phyloP scores from a whole-genome alignment of 257 asterid genomes.

The Verbascum thapsus region DNA sequence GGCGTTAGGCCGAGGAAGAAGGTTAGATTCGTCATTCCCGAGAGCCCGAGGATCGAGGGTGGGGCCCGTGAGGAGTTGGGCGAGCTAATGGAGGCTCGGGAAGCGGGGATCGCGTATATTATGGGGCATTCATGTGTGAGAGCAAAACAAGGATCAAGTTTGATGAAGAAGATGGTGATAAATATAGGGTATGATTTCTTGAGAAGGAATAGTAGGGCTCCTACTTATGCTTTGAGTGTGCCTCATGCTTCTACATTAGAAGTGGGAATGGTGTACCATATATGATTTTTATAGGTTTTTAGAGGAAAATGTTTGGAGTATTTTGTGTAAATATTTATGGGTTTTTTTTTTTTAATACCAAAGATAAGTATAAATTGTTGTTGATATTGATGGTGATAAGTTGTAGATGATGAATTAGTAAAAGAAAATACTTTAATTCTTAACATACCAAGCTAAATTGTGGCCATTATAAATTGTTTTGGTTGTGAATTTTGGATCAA shows the following conservation, averaged over 20 bases:
- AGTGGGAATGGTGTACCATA: conserved; percentile 90
- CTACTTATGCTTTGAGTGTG: conserved; percentile 58
- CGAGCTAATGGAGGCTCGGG: conserved; percentile 86
- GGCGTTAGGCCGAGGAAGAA: conserved; percentile 45
- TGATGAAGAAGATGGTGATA: conserved; percentile 66
- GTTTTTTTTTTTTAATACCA: too few species aligned
- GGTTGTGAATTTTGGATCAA: too few species aligned
- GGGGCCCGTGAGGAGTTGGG: conserved; percentile 57
- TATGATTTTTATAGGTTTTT: conserved; percentile 42
- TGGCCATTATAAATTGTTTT: too few species aligned
- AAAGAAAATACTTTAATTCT: too few species aligned
- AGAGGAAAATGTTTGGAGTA: background rate
- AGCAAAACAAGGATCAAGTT: conserved; percentile 82
- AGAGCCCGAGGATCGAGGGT: conserved; percentile 54
- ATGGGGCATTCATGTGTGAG: conserved; percentile 82
- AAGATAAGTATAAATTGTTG: too few species aligned
- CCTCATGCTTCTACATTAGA: conserved; percentile 93
- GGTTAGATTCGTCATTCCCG: conserved; percentile 79
- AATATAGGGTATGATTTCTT: conserved; percentile 81
- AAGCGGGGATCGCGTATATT: conserved; percentile 80
- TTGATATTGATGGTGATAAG: too few species aligned
- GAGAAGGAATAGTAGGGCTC: conserved; percentile 80
- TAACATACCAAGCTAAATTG: too few species aligned
- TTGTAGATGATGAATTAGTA: too few species aligned
- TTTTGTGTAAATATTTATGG: too few species aligned